Conservation (phyloP, 345 rosid genomes). For the Rubroshorea leprosula region DNA sequence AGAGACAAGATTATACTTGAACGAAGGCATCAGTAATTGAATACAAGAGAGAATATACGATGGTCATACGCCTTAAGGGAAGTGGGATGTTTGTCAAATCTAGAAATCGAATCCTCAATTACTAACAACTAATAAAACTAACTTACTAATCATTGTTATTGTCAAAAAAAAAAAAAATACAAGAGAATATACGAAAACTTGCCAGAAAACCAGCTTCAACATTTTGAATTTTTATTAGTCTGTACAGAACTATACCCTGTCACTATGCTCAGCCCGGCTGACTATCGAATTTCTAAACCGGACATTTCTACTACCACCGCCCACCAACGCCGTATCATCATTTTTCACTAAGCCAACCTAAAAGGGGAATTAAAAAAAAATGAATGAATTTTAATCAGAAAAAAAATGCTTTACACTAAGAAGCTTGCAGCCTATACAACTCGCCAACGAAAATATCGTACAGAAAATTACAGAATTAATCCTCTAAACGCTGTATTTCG, state of each 20-base stretch:
- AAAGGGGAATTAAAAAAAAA: not conserved
- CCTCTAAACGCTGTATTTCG: constrained; percentile 69
- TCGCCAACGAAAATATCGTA: constrained; percentile 10
- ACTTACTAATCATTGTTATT: too few species aligned
- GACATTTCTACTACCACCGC: not conserved
- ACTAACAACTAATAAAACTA: too few species aligned
- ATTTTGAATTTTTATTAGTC: constrained; percentile 9
- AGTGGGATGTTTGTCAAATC: too few species aligned
- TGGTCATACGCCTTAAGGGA: too few species aligned
- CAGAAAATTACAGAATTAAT: constrained; percentile 28
- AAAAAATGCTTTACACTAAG: constrained; percentile 6
- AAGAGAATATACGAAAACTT: too few species aligned
- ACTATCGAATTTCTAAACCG: not conserved
- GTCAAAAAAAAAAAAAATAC: too few species aligned
- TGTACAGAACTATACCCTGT: constrained; percentile 16
- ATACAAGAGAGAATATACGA: too few species aligned
- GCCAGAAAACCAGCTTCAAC: not conserved
- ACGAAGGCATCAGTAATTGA: too few species aligned
- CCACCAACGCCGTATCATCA: too few species aligned
- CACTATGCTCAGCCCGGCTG: not conserved
- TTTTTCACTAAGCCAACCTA: not conserved
- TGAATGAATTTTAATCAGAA: not conserved
- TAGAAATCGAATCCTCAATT: too few species aligned
- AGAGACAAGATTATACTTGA: too few species aligned
- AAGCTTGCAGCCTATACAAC: constrained; percentile 29